Evolutionary conservation across 805 yeast species (phyloP).

Genomic region (Wickerhamomyces sydowiorum): DNA sequence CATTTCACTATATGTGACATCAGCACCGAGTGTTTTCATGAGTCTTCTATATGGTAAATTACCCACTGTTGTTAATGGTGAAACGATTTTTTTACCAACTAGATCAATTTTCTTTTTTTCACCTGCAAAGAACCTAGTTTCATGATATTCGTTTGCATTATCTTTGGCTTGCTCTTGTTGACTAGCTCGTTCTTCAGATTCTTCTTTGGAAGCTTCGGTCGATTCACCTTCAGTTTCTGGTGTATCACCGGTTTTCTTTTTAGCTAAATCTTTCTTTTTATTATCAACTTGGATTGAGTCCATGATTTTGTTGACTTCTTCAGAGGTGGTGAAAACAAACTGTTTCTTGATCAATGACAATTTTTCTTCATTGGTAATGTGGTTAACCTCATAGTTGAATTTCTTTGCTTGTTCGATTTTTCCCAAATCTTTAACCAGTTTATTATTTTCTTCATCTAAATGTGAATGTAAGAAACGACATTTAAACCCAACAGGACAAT

Average conservation of each 20-base stretch:
- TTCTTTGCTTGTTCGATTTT: conserved; percentile 28
- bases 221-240: conserved; percentile 14
- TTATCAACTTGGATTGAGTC: conserved; percentile 46
- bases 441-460: conserved; percentile 39
- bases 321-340: conserved; percentile 53
- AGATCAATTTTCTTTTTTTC: conserved; percentile 78
- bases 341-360: conserved; percentile 40
- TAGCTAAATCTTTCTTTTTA: conserved; percentile 29
- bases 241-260: conserved; percentile 26
- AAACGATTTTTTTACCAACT: conserved; percentile 73
- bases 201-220: conserved; percentile 15
- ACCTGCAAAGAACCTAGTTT: conserved; percentile 68
- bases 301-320: conserved; percentile 52
- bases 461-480: conserved; percentile 89
- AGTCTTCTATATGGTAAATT: conserved; percentile 91
- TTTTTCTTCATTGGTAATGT: conserved; percentile 39
- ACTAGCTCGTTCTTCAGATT: conserved; percentile 21
- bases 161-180: conserved; percentile 26
- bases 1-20: conserved; percentile 93
- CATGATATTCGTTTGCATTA: conserved; percentile 51
- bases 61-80: conserved; percentile 97
- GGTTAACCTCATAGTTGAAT: conserved; percentile 57
- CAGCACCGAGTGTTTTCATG: conserved; percentile 88
- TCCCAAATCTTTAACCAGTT: conserved; percentile 38
- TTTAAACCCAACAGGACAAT: conserved; percentile 87